Evolutionary conservation across 2,329 filamentous ascomycete genomes (phyloP).

Genomic region (Fusarium sublunatum): DNA sequence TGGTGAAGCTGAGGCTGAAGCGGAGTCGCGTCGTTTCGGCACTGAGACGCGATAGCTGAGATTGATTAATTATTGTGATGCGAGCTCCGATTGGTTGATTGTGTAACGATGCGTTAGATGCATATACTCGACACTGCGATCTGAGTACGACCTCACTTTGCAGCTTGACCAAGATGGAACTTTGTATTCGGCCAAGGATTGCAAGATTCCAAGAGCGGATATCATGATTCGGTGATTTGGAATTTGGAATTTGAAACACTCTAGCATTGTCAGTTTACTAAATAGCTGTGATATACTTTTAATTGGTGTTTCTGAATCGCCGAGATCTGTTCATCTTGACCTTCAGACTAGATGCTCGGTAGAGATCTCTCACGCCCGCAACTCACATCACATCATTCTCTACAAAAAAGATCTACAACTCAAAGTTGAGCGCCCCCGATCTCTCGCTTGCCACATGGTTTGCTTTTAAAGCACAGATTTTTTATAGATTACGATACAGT

Average conservation of each 20-base stretch:
- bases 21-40: slow-evolving; percentile 36
- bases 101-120: slow-evolving; percentile 1
- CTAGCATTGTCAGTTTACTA: neutral
- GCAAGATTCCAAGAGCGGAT: neutral
- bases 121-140: slow-evolving; percentile 21
- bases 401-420: slow-evolving; percentile 8
- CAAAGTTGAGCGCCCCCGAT: slow-evolving; percentile 8
- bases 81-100: slow-evolving; percentile 21
- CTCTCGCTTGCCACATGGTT: neutral
- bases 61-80: slow-evolving; percentile 23
- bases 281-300: neutral
- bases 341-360: slow-evolving; percentile 3
- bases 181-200: neutral
- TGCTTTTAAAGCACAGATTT: slow-evolving; percentile 16
- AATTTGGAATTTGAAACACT: neutral
- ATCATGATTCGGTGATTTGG: neutral
- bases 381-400: slow-evolving; percentile 1
- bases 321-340: neutral
- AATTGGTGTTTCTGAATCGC: neutral
- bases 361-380: neutral
- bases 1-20: slow-evolving; percentile 12
- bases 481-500: neutral
- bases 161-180: no score
- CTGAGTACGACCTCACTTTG: neutral
- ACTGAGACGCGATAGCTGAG: slow-evolving; percentile 35